Evolutionary conservation across 2,329 filamentous ascomycete genomes (phyloP).

Genomic region (Sclerotinia trifoliorum): DNA sequence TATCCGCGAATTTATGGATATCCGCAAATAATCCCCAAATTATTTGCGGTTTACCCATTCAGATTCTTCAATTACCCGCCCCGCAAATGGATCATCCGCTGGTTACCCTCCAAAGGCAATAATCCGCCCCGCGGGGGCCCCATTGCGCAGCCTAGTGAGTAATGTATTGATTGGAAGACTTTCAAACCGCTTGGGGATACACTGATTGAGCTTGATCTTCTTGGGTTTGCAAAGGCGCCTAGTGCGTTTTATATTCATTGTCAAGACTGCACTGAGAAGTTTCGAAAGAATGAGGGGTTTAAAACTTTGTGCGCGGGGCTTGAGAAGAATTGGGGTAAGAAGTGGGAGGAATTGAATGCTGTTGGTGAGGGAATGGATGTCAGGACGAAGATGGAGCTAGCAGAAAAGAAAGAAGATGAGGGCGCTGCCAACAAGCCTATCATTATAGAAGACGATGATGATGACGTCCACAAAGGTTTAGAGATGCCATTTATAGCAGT

Average conservation of each 20-base stretch:
- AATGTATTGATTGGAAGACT: constrained; percentile 53
- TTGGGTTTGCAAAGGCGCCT: constrained; percentile 44
- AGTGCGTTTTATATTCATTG: constrained; percentile 56
- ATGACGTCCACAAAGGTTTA: not conserved
- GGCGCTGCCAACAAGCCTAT: not conserved
- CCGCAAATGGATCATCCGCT: too few species aligned
- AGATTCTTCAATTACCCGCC: too few species aligned
- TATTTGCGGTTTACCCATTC: too few species aligned
- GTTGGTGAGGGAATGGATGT: not conserved
- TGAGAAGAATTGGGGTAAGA: constrained; percentile 34
- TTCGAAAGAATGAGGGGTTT: constrained; percentile 37
- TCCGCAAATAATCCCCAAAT: too few species aligned
- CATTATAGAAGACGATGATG: not conserved
- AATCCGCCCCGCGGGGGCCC: too few species aligned
- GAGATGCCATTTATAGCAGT: not conserved
- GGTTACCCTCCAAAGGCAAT: too few species aligned
- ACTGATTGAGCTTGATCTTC: constrained; percentile 52
- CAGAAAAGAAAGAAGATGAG: not conserved
- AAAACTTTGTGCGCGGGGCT: constrained; percentile 37
- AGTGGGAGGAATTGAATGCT: constrained; percentile 28
- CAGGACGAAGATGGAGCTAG: not conserved
- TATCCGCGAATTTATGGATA: too few species aligned
- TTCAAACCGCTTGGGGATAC: constrained; percentile 51
- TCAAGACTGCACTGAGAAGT: constrained; percentile 44
- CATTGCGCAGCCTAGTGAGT: too few species aligned